A percentile compares a stretch with the other conserved stretches of the same genome.
phyloP scores from a whole-genome alignment of 2,329 filamentous ascomycete genomes.

The Sporothrix globosa region DNA sequence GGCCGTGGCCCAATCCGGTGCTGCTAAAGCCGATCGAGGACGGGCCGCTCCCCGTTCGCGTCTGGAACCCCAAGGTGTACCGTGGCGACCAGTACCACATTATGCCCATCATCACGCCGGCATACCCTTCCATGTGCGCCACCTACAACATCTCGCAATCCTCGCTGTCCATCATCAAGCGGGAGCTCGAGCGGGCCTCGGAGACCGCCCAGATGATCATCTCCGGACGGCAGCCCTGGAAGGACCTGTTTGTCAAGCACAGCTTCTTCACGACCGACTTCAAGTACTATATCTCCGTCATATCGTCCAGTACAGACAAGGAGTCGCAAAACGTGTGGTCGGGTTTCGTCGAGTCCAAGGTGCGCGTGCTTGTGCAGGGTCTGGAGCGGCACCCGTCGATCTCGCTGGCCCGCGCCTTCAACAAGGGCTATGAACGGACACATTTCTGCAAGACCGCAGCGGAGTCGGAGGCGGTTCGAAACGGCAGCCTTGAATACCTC shows the following conservation, averaged over 20 bases:
- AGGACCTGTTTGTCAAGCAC: slow-evolving; percentile 84
- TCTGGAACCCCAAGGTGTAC: slow-evolving; percentile 95
- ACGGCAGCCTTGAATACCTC: slow-evolving; percentile 55
- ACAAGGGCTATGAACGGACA: slow-evolving; percentile 84
- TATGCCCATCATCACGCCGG: slow-evolving; percentile 98
- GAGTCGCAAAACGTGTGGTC: slow-evolving; percentile 87
- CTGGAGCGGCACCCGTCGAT: slow-evolving; percentile 82
- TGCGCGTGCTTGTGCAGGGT: slow-evolving; percentile 79
- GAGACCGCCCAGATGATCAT: slow-evolving; percentile 81
- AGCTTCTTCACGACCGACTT: slow-evolving; percentile 91
- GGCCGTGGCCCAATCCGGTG: slow-evolving; percentile 94
- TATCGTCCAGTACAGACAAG: slow-evolving; percentile 78
- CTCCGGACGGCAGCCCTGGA: slow-evolving; percentile 76
- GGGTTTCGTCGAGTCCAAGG: slow-evolving; percentile 90
- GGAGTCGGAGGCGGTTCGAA: slow-evolving; percentile 59
- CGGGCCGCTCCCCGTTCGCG: slow-evolving; percentile 75
- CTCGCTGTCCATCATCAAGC: slow-evolving; percentile 79
- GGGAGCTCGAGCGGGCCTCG: slow-evolving; percentile 77
- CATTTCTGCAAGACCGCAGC: slow-evolving; percentile 64
- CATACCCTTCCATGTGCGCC: slow-evolving; percentile 96
- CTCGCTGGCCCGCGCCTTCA: slow-evolving; percentile 84
- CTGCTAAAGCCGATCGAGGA: slow-evolving; percentile 86
- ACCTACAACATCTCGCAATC: slow-evolving; percentile 92
- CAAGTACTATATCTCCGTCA: slow-evolving; percentile 93
- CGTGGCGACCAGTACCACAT: slow-evolving; percentile 80